Conservation (phyloP, 768 basidiomycete genomes). For the Glaciozyma martinii region DNA sequence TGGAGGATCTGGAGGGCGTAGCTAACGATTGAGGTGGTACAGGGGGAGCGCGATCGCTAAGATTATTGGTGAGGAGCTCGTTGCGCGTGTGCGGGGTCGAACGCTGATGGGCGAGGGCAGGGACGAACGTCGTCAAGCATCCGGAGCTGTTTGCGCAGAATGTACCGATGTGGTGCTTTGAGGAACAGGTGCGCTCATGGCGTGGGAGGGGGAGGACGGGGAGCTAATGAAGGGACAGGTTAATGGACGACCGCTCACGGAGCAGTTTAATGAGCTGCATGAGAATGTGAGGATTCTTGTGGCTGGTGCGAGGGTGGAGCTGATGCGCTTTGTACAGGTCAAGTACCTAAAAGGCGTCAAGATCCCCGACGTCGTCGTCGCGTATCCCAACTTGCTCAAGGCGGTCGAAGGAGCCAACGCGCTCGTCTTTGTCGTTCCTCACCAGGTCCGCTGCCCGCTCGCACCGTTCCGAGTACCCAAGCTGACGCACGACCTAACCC, state of each 20-base stretch:
- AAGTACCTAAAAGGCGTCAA: slow-evolving; percentile 36
- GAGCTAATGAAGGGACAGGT: neutral
- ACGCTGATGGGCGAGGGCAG: slow-evolving; percentile 19
- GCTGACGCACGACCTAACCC: neutral
- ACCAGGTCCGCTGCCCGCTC: slow-evolving; percentile 37
- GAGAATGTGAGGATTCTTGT: slow-evolving; percentile 39
- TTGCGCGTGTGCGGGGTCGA: neutral
- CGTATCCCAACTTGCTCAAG: slow-evolving; percentile 42
- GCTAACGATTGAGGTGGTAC: slow-evolving; percentile 7
- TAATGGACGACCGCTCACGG: slow-evolving; percentile 38
- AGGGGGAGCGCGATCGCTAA: slow-evolving; percentile 44
- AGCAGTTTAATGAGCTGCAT: slow-evolving; percentile 44
- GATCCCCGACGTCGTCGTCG: slow-evolving; percentile 42
- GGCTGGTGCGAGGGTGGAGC: neutral
- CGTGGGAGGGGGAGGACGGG: slow-evolving; percentile 34
- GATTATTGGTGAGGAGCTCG: slow-evolving; percentile 37
- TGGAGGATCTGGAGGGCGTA: neutral
- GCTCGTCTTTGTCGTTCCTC: slow-evolving; percentile 46
- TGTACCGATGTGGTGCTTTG: slow-evolving; percentile 46
- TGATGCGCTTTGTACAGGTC: slow-evolving; percentile 37
- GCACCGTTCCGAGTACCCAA: neutral
- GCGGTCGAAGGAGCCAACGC: slow-evolving; percentile 44
- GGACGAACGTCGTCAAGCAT: slow-evolving; percentile 39
- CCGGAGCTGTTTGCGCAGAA: slow-evolving; percentile 41
- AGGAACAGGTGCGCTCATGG: slow-evolving; percentile 41